These are phyloP conservation scores for Primulina huaijiensis DNA, from an alignment of 257 asterid species.

Conservation along the genomic window DNA sequence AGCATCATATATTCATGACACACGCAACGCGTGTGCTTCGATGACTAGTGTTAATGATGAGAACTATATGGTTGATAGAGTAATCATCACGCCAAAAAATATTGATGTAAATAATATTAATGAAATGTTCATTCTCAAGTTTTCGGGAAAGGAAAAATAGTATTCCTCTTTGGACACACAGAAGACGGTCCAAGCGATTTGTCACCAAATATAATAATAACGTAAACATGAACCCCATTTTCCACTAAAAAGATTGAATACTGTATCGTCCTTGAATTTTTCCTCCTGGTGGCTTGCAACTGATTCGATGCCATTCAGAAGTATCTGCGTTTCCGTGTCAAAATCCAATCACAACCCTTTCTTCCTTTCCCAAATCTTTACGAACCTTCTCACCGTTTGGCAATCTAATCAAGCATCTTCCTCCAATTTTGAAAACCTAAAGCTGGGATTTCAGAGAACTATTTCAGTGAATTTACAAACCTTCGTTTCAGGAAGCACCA, in stretches of 20 bases:
- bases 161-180: no score
- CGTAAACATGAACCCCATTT: neutral
- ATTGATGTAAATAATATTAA: no score
- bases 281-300: neutral
- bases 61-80: no score
- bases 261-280: neutral
- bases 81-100: no score
- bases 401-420: slow-evolving; percentile 26
- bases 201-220: neutral
- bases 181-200: no score
- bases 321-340: slow-evolving; percentile 42
- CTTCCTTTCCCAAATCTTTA: slow-evolving; percentile 30
- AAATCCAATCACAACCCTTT: slow-evolving; percentile 42
- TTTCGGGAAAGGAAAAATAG: no score
- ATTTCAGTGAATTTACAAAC: slow-evolving; percentile 28
- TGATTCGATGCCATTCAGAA: slow-evolving; percentile 63
- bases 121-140: no score
- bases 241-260: neutral
- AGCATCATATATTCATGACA: no score
- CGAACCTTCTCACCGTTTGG: slow-evolving; percentile 38
- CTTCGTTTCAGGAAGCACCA: slow-evolving; percentile 31
- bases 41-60: no score
- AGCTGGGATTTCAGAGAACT: slow-evolving; percentile 31
- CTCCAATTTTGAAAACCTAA: slow-evolving; percentile 31
- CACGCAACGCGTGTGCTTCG: no score